Percentiles rank a stretch among this genome's conserved stretches.
Conservation (phyloP, 805 yeast genomes). For the Groenewaldozyma tartarivorans region DNA sequence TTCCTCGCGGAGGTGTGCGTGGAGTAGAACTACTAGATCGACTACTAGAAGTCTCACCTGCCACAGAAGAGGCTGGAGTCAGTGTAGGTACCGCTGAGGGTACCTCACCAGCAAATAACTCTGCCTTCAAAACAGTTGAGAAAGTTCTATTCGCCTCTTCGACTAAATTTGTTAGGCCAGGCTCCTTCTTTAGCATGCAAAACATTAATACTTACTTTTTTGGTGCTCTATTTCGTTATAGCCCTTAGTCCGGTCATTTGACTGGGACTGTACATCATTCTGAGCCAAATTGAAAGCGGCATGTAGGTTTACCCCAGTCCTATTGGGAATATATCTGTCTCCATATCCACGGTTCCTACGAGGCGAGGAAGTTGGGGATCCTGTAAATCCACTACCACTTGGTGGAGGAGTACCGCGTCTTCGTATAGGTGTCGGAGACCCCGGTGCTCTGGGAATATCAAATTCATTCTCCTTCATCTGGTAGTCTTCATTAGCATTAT, state of each 20-base stretch:
- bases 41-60: slow-evolving; percentile 2
- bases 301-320: slow-evolving; percentile 79
- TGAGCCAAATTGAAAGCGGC: slow-evolving; percentile 63
- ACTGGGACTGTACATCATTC: slow-evolving; percentile 27
- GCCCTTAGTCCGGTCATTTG: slow-evolving; percentile 4
- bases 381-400: slow-evolving; percentile 1
- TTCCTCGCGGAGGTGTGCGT: slow-evolving; percentile 5
- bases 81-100: slow-evolving; percentile 32
- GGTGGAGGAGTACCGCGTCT: not conserved
- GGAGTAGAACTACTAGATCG: slow-evolving; percentile 4
- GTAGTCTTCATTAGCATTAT: not conserved
- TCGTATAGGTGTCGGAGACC: slow-evolving; percentile 17
- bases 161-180: slow-evolving; percentile 27
- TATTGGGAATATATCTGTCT: slow-evolving; percentile 80
- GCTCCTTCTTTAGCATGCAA: not conserved
- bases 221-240: slow-evolving; percentile 54
- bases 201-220: slow-evolving; percentile 22
- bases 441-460: slow-evolving; percentile 7
- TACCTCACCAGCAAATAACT: slow-evolving; percentile 80
- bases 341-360: slow-evolving; percentile 43
- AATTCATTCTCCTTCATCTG: slow-evolving; percentile 1
- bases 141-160: slow-evolving; percentile 84
- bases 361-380: slow-evolving; percentile 11
- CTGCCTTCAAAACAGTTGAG: slow-evolving; percentile 74
- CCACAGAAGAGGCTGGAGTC: not conserved